Evolutionary conservation across 1,139 yeast species (phyloP), one percentile per base, ranked within the genome.

Genomic region (Kodamaea plutei): DNA sequence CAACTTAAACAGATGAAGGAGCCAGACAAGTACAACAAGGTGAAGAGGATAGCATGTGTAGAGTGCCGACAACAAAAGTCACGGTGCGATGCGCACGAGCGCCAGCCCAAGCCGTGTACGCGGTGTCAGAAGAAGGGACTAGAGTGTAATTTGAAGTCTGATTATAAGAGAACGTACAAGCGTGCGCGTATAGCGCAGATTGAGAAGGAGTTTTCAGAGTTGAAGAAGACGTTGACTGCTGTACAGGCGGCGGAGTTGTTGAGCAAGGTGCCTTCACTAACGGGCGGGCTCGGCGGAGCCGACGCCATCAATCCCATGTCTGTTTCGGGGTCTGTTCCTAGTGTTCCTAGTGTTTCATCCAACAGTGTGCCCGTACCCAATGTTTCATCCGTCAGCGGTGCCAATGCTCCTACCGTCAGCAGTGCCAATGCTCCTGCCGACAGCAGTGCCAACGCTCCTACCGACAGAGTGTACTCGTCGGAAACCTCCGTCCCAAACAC

Each of bases 31-130:
- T 25, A 48, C 3, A 54, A 52, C 4, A 58, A 48, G 34, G 50
- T 52, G 10, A 80, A 79, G 50, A 71, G 80, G 39, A 79, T 88
- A 54, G 97, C 97, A 0, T 91, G 98, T 62, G 88, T 85, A 2
- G 96, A 89, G 51, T 91, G 98, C 52, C 73, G 98, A 12, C 98
- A 91, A 56, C 98, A 91, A 53, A 91, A 91, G 58, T 56, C 91
- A 15, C 76, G 81, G 43, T 91, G 97, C 58, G 94, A 87, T 54
- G 95, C 96, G 7, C 77, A 73, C 39, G 88, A 82, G 38, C 69
- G 65, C 33, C 75, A 77, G 26, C 95, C 96, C 0, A 64, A 66
- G n/a, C 84, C 96, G 1, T 91, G 98, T 49, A 64, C 89, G 0
- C 64, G 96, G 40, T 91, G 97, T 53, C 50, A 61, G 9, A 84